Conservation (phyloP, 108 stramenopile genomes). For the Cyclotella baltica region DNA sequence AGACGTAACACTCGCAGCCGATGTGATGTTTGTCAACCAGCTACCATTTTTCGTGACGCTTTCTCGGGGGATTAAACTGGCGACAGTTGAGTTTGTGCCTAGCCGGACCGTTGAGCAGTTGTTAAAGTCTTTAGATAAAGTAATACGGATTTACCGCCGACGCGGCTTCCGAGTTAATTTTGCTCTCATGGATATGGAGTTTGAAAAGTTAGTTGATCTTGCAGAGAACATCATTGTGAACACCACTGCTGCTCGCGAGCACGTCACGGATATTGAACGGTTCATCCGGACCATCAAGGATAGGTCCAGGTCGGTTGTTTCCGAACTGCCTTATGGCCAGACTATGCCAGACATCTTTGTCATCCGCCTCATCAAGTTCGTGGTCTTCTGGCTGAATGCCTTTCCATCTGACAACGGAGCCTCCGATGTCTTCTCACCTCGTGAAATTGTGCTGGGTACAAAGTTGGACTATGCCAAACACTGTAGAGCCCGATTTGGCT, state of each 20-base stretch:
- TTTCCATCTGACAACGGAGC: neutral
- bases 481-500: too few species aligned
- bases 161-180: neutral
- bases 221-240: neutral
- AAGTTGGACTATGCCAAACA: too few species aligned
- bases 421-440: neutral
- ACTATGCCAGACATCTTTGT: neutral
- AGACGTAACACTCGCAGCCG: slow-evolving; percentile 2
- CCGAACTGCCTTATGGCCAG: neutral
- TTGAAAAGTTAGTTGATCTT: neutral
- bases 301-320: neutral
- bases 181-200: neutral
- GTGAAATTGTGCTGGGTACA: neutral
- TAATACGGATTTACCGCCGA: neutral
- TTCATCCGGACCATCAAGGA: neutral
- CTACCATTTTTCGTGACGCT: slow-evolving; percentile 7
- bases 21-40: slow-evolving; percentile 23
- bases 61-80: neutral
- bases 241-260: neutral
- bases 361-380: neutral
- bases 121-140: neutral
- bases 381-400: slow-evolving; percentile 3
- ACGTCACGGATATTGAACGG: neutral
- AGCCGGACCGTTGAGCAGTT: neutral
- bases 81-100: neutral